Percentiles rank a stretch among this genome's conserved stretches.
Conservation (phyloP, 805 yeast genomes). For the Lipomyces starkeyi region DNA sequence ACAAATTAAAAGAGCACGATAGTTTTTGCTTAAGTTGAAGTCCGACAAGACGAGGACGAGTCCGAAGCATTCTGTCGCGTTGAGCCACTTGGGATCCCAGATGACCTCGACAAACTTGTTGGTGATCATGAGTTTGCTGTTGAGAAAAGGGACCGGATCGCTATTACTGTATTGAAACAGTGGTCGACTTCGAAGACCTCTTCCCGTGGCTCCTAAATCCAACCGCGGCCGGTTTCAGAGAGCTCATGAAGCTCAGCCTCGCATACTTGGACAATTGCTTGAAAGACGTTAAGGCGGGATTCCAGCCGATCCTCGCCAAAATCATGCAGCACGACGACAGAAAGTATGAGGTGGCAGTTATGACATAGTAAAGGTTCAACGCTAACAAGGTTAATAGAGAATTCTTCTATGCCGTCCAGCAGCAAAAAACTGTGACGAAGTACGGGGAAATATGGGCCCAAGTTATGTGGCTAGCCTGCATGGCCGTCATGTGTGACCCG, state of each 20-base stretch:
- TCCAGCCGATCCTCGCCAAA: background rate
- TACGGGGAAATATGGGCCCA: constrained; percentile 4
- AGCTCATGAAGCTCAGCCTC: too few species aligned
- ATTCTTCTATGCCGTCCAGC: constrained; percentile 1
- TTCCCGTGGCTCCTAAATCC: too few species aligned
- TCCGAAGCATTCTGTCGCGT: too few species aligned
- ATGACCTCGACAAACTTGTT: too few species aligned
- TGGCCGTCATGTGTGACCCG: background rate
- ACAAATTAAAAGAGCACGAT: too few species aligned
- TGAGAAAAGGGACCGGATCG: too few species aligned
- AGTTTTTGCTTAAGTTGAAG: background rate
- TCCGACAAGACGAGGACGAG: background rate
- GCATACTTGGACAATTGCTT: too few species aligned
- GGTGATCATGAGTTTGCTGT: too few species aligned
- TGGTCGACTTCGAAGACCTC: too few species aligned
- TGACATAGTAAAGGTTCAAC: background rate
- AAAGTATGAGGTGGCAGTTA: background rate
- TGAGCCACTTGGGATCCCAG: background rate
- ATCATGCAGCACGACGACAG: background rate
- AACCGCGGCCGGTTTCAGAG: too few species aligned
- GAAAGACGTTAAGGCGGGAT: too few species aligned
- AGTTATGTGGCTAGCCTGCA: background rate
- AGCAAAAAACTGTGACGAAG: background rate
- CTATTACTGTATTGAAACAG: too few species aligned
- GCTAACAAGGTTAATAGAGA: background rate